Evolutionary conservation across 441 rosid species (phyloP).

Genomic region (Sinapis alba): DNA sequence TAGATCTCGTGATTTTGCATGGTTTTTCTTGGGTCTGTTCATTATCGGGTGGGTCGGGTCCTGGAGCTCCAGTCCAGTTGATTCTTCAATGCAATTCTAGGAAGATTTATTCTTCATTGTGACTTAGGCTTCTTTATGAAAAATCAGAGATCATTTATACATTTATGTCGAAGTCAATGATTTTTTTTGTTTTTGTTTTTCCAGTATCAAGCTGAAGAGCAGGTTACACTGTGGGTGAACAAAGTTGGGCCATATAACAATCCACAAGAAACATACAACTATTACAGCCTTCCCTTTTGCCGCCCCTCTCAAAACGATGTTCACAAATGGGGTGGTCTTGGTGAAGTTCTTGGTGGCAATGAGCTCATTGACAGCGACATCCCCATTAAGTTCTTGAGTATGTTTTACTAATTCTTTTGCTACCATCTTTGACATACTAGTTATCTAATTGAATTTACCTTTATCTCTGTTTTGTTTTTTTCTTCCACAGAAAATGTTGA

Average conservation of each 20-base stretch:
- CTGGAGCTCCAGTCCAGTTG: conserved; percentile 10
- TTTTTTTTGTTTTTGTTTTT: conserved; percentile 28
- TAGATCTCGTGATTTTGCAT: conserved; percentile 39
- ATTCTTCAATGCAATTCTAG: too few relatives aligned
- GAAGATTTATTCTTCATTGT: not conserved
- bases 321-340: conserved; percentile 99
- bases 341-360: conserved; percentile 99
- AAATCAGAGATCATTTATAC: not conserved
- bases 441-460: not conserved
- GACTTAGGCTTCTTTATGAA: not conserved
- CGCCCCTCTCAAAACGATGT: conserved; percentile 56
- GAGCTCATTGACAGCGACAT: conserved; percentile 97
- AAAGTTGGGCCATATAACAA: conserved; percentile 99
- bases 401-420: conserved; percentile 26
- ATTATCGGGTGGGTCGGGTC: not conserved
- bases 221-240: conserved; percentile 96
- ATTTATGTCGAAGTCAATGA: not conserved
- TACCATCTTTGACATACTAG: conserved; percentile 12
- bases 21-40: conserved; percentile 30
- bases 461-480: not conserved
- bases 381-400: conserved; percentile 85
- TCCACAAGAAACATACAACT: conserved; percentile 99
- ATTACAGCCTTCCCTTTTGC: conserved; percentile 99
- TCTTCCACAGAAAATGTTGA: conserved; percentile 65
- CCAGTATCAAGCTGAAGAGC: conserved; percentile 85